Evolutionary conservation across 331 rosid genomes (phyloP).

Genomic region (Stylosanthes scabra): DNA sequence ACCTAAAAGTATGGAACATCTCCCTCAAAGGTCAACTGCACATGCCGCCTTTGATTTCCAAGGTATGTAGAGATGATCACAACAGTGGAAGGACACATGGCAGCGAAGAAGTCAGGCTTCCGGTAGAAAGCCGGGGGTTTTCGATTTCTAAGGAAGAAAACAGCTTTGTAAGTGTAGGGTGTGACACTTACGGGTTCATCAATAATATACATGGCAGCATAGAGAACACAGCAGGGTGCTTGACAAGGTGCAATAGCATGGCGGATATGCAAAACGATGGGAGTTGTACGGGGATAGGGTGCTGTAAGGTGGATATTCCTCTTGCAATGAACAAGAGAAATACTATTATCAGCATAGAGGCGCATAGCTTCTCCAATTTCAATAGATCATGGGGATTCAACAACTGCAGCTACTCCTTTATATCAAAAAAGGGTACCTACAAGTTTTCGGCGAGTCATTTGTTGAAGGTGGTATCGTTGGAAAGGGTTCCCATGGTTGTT

Average conservation of each 20-base stretch:
- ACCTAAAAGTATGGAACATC: background rate
- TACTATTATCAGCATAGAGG: background rate
- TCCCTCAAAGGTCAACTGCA: conserved; percentile 16
- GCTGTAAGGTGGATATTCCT: conserved; percentile 39
- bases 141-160: conserved; percentile 32
- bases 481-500: background rate
- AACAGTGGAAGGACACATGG: no score
- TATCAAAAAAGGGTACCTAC: conserved; percentile 16
- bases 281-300: conserved; percentile 39
- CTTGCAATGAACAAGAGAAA: conserved; percentile 4
- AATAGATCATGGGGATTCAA: background rate
- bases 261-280: background rate
- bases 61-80: background rate
- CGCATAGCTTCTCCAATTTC: background rate
- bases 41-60: background rate
- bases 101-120: no score
- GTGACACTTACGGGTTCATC: conserved; percentile 27
- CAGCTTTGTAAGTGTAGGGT: conserved; percentile 41
- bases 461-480: rapidly evolving
- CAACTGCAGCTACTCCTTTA: conserved; percentile 34
- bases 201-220: background rate
- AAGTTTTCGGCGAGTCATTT: background rate
- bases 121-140: background rate
- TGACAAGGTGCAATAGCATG: background rate
- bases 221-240: conserved; percentile 28